Conservation (phyloP, 768 basidiomycete species). For the Brasilioporus rufonigricans region DNA sequence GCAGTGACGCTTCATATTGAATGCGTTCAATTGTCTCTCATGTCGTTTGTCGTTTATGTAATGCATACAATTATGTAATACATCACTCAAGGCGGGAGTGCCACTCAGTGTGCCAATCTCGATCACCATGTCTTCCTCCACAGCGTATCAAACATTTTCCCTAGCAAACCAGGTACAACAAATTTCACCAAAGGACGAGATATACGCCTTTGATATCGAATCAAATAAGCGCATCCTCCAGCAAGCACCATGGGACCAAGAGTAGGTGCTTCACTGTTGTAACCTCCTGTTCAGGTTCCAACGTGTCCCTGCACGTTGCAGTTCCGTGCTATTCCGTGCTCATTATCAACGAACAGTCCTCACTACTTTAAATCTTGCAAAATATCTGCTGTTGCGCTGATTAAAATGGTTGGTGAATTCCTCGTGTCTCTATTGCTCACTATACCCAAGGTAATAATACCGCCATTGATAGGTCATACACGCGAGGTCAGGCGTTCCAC, state of each 20-base stretch:
- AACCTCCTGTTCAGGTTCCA: neutral
- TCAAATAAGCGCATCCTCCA: constrained; percentile 64
- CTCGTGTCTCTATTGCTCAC: neutral
- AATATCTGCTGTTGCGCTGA: constrained; percentile 91
- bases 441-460: neutral
- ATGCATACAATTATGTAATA: too few species aligned
- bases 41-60: too few species aligned
- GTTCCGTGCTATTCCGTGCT: neutral
- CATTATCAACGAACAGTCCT: constrained; percentile 43
- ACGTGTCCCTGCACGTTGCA: neutral
- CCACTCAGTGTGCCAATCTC: neutral
- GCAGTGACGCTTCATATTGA: too few species aligned
- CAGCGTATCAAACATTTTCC: constrained; percentile 71
- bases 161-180: constrained; percentile 69
- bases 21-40: too few species aligned
- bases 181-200: constrained; percentile 73
- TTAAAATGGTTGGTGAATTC: constrained; percentile 79
- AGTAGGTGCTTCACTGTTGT: constrained; percentile 49
- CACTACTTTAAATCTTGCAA: constrained; percentile 87
- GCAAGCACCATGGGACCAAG: constrained; percentile 81
- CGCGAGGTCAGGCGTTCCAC: constrained; percentile 93
- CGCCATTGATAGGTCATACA: constrained; percentile 78
- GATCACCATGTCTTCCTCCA: constrained; percentile 41
- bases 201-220: constrained; percentile 71
- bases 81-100: too few species aligned